These are phyloP conservation scores for Ophiocytium majus DNA, from an alignment of 352 stramenopile genomes.

Conservation along the genomic window DNA sequence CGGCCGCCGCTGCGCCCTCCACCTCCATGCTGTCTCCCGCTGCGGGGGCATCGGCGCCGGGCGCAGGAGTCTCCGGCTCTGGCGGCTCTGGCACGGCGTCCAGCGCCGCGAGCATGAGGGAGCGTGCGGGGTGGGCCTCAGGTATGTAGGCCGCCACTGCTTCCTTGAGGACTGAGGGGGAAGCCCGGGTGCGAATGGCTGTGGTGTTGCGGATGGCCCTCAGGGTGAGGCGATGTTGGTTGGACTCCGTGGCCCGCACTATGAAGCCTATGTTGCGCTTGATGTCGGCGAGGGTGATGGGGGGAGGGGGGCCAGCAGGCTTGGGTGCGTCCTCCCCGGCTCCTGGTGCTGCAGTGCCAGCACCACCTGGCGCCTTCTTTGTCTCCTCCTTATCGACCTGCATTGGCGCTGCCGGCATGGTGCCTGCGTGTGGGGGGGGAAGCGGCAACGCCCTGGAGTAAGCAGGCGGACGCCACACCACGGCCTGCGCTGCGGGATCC, in stretches of 20 bases:
- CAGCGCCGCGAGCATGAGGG: background rate
- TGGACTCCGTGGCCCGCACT: constrained; percentile 38
- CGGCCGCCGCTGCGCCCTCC: background rate
- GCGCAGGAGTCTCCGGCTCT: background rate
- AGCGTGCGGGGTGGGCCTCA: background rate
- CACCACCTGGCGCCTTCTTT: background rate
- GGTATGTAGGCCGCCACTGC: constrained; percentile 6
- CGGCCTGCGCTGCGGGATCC: too few relatives aligned
- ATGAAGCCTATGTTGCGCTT: constrained; percentile 49
- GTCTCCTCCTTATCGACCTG: background rate
- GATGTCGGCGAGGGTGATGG: constrained; percentile 45
- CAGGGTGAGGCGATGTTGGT: constrained; percentile 40
- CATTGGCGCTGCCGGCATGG: too few relatives aligned
- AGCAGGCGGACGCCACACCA: too few relatives aligned
- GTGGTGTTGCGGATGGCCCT: constrained; percentile 50
- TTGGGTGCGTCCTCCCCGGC: background rate
- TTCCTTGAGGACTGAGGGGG: constrained; percentile 11
- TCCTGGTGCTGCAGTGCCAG: background rate
- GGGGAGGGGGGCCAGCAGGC: background rate
- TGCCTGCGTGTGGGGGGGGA: too few relatives aligned
- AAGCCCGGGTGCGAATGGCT: background rate
- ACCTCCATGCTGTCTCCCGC: constrained; percentile 8
- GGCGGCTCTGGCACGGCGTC: background rate
- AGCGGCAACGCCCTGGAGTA: too few relatives aligned
- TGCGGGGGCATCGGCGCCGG: background rate